Conservation (phyloP, 2,329 filamentous ascomycete genomes). For the Colletotrichum plurivorum region DNA sequence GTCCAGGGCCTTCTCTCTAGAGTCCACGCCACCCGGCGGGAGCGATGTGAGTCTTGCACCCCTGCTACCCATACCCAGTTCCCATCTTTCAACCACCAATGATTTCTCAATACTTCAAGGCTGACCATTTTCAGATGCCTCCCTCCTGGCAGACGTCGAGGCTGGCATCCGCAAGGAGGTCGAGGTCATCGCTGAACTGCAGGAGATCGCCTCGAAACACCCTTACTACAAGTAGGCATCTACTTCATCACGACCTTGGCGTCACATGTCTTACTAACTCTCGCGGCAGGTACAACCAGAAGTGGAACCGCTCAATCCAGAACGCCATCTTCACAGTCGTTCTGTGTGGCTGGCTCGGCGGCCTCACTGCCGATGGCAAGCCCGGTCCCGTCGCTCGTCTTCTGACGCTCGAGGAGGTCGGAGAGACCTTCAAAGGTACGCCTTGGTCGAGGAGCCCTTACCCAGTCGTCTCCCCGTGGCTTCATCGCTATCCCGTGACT, state of each 20-base stretch:
- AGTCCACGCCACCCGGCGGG: slow-evolving; percentile 87
- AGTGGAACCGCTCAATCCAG: slow-evolving; percentile 89
- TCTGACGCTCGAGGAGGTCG: slow-evolving; percentile 90
- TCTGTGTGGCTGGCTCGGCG: slow-evolving; percentile 83
- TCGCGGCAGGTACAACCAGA: slow-evolving; percentile 77
- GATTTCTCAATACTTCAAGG: slow-evolving; percentile 56
- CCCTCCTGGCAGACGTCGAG: slow-evolving; percentile 79
- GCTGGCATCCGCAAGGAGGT: slow-evolving; percentile 81
- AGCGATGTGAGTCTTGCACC: slow-evolving; percentile 59
- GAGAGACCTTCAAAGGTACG: slow-evolving; percentile 79
- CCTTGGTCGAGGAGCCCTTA: too few relatives aligned
- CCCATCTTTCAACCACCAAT: too few relatives aligned
- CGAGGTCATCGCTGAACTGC: slow-evolving; percentile 78
- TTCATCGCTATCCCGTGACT: too few relatives aligned
- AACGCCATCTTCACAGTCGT: slow-evolving; percentile 76
- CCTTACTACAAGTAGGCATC: slow-evolving; percentile 90
- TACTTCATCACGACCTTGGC: not conserved
- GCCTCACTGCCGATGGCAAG: slow-evolving; percentile 69
- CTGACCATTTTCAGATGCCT: slow-evolving; percentile 74
- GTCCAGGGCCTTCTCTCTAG: slow-evolving; percentile 88
- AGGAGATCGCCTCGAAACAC: slow-evolving; percentile 82
- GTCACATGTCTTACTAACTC: slow-evolving; percentile 19
- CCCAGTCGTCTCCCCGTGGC: too few relatives aligned
- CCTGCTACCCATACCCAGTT: too few relatives aligned
- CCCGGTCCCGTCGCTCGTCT: slow-evolving; percentile 74